Percentiles rank a stretch among this genome's conserved stretches.
Evolutionary conservation across 345 rosid genomes (phyloP).

Genomic region (Raphanus raphanistrum): DNA sequence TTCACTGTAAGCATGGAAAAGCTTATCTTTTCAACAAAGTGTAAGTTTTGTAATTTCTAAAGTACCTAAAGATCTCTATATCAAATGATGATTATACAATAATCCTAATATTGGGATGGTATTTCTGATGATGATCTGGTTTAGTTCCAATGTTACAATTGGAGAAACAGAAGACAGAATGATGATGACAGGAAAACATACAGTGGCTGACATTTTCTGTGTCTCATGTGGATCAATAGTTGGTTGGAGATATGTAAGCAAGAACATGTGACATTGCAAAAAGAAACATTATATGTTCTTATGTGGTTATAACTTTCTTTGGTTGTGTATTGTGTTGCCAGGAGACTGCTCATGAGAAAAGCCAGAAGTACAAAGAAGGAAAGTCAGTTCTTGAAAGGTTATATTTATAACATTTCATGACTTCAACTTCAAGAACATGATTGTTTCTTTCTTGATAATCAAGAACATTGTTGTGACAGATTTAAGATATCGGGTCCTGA

Average conservation of each 20-base stretch:
- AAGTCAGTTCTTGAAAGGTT: slow-evolving; percentile 93
- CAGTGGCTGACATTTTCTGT: slow-evolving; percentile 91
- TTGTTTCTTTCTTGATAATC: slow-evolving; percentile 3
- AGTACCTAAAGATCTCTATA: neutral
- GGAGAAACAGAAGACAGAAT: slow-evolving; percentile 79
- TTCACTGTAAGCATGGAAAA: slow-evolving; percentile 87
- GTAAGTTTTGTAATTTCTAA: slow-evolving; percentile 67
- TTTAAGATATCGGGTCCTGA: slow-evolving; percentile 87
- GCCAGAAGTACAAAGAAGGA: slow-evolving; percentile 98
- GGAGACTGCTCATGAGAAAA: slow-evolving; percentile 87
- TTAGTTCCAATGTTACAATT: slow-evolving; percentile 65
- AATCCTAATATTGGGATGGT: neutral
- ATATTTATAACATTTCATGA: neutral
- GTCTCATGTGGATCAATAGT: slow-evolving; percentile 95
- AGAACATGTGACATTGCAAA: neutral
- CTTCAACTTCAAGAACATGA: slow-evolving; percentile 6
- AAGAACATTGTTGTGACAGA: slow-evolving; percentile 46
- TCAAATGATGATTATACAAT: slow-evolving; percentile 9
- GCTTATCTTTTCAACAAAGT: slow-evolving; percentile 97
- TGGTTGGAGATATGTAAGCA: slow-evolving; percentile 97
- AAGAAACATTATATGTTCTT: neutral
- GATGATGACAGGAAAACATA: slow-evolving; percentile 90
- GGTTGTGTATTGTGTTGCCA: slow-evolving; percentile 37
- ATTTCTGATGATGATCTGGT: slow-evolving; percentile 16
- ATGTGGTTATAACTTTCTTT: neutral